Evolutionary conservation across 805 yeast genomes (phyloP), one percentile per base, ranked within the genome.

Genomic region (Ogataea philodendri): DNA sequence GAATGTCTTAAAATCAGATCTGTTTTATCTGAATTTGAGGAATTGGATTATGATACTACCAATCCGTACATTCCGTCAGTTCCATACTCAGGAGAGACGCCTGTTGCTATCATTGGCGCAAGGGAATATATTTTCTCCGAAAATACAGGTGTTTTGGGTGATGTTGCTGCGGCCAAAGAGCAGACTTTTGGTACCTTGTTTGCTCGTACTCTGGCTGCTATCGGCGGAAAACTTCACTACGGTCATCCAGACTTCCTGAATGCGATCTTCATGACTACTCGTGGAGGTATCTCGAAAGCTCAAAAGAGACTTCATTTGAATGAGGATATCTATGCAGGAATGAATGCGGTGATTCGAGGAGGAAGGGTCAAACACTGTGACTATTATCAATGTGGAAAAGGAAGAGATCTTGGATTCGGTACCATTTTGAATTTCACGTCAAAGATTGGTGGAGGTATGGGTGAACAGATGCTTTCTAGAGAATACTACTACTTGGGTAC

Each of bases 391-490:
- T 90, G 97, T 63, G 97, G 97, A 20, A 90, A 90, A 59, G 97
- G 97, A 0, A 72, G 97, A 59, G 97, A 90, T 65, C 65, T 90
- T 37, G 97, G 97, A 3, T 90, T 90, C 63, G 83, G 88, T 1
- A 85, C 96, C 0, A 88, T 90, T 46, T 67, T 90, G 48, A 90
- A 89, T 55, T 90, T 90, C 66, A 90, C 96, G 0, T 83, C 96
- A 2, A 90, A 90, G 63, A 89, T 90, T 56, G 97, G 97, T 3
- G 93, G 96, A 26, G 97, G 97, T 32, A 90, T 90, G 97, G 97
- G 97, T 7, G 97, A 90, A 57, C 97, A 90, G 59, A 74, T 89
- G 59, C 63, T 90, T 21, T 86, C 96, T 5, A 72, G 97, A 52
- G 97, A 90, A 54, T 87, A 89, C 61, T 90, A 81, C 58, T 87